Conservation (phyloP, 768 basidiomycete genomes). For the Mrakia hoshinonis region DNA sequence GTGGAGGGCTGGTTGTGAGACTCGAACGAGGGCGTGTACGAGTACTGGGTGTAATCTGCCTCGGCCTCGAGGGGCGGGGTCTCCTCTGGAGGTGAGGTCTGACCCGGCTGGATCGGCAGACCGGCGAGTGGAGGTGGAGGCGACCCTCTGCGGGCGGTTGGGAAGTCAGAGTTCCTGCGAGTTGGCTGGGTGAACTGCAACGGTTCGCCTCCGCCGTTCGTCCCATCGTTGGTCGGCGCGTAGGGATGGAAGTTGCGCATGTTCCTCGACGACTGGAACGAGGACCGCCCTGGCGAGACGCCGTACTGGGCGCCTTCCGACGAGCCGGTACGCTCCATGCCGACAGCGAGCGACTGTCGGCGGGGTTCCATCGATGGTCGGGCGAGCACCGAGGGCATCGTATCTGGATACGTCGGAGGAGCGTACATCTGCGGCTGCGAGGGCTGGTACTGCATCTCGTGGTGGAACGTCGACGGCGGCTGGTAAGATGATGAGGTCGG, state of each 20-base stretch:
- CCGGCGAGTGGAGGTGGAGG: background rate
- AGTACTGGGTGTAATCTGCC: slow-evolving; percentile 1
- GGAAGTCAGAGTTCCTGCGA: background rate
- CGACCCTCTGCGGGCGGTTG: background rate
- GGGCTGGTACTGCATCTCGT: background rate
- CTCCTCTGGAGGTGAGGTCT: background rate
- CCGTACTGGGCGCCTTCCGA: background rate
- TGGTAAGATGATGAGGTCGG: background rate
- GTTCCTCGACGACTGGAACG: background rate
- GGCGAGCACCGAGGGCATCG: background rate
- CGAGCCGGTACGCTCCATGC: slow-evolving; percentile 5
- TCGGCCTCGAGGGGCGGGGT: background rate
- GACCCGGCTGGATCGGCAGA: background rate
- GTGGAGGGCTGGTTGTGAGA: background rate
- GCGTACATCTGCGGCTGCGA: background rate
- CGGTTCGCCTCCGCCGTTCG: background rate
- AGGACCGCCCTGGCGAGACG: background rate
- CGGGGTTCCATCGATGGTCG: background rate
- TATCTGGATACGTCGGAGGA: background rate
- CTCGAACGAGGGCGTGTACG: background rate
- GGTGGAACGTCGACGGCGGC: background rate
- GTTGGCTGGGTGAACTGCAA: background rate
- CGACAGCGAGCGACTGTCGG: background rate
- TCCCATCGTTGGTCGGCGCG: background rate
- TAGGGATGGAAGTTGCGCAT: background rate